Evolutionary conservation across 2,329 filamentous ascomycete genomes (phyloP).

Genomic region (Monosporascus sp.): DNA sequence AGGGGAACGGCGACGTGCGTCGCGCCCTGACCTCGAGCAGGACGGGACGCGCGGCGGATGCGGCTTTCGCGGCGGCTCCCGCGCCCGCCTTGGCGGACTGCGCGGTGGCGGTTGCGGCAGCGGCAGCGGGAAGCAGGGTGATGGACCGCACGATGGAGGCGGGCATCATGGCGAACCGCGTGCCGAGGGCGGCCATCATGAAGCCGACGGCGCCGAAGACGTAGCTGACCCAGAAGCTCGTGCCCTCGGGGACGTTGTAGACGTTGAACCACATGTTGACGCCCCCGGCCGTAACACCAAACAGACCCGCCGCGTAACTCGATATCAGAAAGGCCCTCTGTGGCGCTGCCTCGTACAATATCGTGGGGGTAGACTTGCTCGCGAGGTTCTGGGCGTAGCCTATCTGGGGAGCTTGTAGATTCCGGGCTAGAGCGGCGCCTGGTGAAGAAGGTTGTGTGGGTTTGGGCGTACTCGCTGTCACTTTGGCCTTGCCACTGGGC

Average conservation of each 20-base stretch:
- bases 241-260: slow-evolving; percentile 42
- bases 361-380: slow-evolving; percentile 47
- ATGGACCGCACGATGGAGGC: slow-evolving; percentile 53
- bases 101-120: slow-evolving; percentile 5
- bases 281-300: slow-evolving; percentile 46
- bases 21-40: slow-evolving; percentile 49
- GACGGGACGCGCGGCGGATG: slow-evolving; percentile 26
- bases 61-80: slow-evolving; percentile 7
- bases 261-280: slow-evolving; percentile 47
- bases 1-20: slow-evolving; percentile 39
- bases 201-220: slow-evolving; percentile 55
- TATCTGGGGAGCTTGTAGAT: slow-evolving; percentile 26
- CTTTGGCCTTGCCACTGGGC: slow-evolving; percentile 1
- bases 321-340: slow-evolving; percentile 58
- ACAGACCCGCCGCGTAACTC: slow-evolving; percentile 50
- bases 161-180: slow-evolving; percentile 54
- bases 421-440: background rate
- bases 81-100: background rate
- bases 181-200: slow-evolving; percentile 55
- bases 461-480: background rate
- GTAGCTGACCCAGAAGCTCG: slow-evolving; percentile 51
- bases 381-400: slow-evolving; percentile 53
- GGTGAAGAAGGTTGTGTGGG: background rate
- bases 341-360: slow-evolving; percentile 60
- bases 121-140: slow-evolving; percentile 40